Evolutionary conservation across 495 filamentous ascomycete species (phyloP).

Genomic region (Amorphotheca resinae): DNA sequence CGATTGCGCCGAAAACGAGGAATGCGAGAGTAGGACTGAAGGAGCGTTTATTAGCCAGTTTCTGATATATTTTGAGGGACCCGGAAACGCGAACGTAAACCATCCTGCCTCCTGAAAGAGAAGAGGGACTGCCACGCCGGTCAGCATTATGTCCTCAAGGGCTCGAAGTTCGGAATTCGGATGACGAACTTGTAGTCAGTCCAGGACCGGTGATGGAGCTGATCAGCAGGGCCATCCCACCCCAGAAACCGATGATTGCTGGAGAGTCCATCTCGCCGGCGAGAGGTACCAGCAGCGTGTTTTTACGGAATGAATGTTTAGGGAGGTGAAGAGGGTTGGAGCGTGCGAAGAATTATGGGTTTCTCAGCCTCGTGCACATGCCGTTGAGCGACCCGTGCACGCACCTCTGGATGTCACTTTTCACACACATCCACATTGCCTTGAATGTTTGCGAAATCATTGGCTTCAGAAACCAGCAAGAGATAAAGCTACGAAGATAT

Average conservation of each 20-base stretch:
- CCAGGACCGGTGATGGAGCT: constrained; percentile 5
- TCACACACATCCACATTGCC: too few relatives aligned
- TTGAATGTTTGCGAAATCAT: too few relatives aligned
- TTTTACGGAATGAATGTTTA: background rate
- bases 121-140: background rate
- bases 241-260: background rate
- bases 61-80: background rate
- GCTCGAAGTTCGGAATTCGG: background rate
- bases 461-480: too few relatives aligned
- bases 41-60: background rate
- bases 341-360: too few relatives aligned
- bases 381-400: too few relatives aligned
- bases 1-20: constrained; percentile 1
- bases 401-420: too few relatives aligned
- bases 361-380: too few relatives aligned
- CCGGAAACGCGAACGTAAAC: background rate
- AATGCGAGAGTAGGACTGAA: constrained; percentile 2
- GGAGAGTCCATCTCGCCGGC: background rate
- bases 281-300: background rate
- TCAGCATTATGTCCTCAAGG: background rate
- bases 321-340: background rate
- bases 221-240: constrained; percentile 2
- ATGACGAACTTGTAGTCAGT: constrained; percentile 1
- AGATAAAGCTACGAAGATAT: too few relatives aligned
- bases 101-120: constrained; percentile 4